Evolutionary conservation across 805 yeast species (phyloP).

Genomic region (Candida orba): DNA sequence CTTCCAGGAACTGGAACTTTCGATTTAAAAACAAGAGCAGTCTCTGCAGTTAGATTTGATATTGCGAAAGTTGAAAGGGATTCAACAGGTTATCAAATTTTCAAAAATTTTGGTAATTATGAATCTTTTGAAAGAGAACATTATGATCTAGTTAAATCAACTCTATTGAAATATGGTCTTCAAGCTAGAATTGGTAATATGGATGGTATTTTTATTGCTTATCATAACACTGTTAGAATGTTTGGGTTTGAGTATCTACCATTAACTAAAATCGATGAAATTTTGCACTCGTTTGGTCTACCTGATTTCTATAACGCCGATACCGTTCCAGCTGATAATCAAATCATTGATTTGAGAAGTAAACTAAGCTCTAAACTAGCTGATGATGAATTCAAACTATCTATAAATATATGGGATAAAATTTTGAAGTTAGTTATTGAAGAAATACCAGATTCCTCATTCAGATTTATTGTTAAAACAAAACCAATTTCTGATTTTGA

Average conservation of each 20-base stretch:
- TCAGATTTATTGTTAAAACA: conserved; percentile 28
- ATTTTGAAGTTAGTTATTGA: conserved; percentile 34
- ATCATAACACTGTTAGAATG: conserved; percentile 71
- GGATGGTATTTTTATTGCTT: conserved; percentile 94
- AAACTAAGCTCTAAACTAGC: conserved; percentile 39
- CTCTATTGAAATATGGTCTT: conserved; percentile 75
- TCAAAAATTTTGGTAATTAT: conserved; percentile 50
- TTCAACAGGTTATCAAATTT: conserved; percentile 55
- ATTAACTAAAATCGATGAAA: conserved; percentile 58
- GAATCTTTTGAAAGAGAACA: conserved; percentile 84
- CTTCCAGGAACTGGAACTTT: conserved; percentile 89
- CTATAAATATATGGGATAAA: conserved; percentile 45
- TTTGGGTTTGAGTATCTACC: conserved; percentile 92
- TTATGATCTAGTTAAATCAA: conserved; percentile 65
- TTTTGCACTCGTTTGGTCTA: conserved; percentile 42
- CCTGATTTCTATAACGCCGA: conserved; percentile 3
- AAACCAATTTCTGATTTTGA: conserved; percentile 11
- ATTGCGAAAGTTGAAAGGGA: conserved; percentile 39
- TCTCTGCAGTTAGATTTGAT: conserved; percentile 78
- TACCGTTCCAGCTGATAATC: background rate
- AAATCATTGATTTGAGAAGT: conserved; percentile 6
- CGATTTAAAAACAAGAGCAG: conserved; percentile 90
- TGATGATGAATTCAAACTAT: conserved; percentile 56
- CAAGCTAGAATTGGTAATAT: conserved; percentile 94
- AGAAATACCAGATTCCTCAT: conserved; percentile 27